Conservation (phyloP, 768 basidiomycete genomes). For the Fomitopsis pulvina region DNA sequence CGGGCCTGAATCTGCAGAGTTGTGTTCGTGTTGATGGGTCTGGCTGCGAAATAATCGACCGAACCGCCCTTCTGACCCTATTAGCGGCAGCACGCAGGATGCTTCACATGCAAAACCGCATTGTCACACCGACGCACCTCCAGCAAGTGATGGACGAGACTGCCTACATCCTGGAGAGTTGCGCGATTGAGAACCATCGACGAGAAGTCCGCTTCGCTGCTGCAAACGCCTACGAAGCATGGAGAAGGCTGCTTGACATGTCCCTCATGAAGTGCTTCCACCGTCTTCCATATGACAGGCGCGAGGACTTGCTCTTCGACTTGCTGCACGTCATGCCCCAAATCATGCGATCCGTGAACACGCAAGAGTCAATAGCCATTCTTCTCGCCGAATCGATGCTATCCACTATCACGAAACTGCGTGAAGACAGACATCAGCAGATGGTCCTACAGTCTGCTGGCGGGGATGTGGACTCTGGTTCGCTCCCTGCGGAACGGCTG, state of each 20-base stretch:
- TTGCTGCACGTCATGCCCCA: constrained; percentile 76
- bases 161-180: constrained; percentile 73
- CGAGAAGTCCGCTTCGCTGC: constrained; percentile 72
- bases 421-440: constrained; percentile 74
- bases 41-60: constrained; percentile 82
- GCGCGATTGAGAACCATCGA: constrained; percentile 83
- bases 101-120: constrained; percentile 60
- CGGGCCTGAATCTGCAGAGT: constrained; percentile 57
- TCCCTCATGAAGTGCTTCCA: constrained; percentile 83
- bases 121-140: constrained; percentile 54
- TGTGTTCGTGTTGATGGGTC: constrained; percentile 62
- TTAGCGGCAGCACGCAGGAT: constrained; percentile 52
- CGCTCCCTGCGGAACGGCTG: constrained; percentile 76
- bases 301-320: constrained; percentile 89
- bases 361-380: constrained; percentile 70
- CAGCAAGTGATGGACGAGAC: constrained; percentile 67
- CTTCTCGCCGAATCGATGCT: constrained; percentile 78
- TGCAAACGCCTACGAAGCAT: constrained; percentile 68
- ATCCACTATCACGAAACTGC: constrained; percentile 80
- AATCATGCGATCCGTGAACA: constrained; percentile 55
- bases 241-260: constrained; percentile 82
- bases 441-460: constrained; percentile 58
- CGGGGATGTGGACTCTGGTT: constrained; percentile 55
- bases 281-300: constrained; percentile 70
- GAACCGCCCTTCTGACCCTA: constrained; percentile 62